Conservation (phyloP, 1,139 yeast species). For the Pichia sp. region DNA sequence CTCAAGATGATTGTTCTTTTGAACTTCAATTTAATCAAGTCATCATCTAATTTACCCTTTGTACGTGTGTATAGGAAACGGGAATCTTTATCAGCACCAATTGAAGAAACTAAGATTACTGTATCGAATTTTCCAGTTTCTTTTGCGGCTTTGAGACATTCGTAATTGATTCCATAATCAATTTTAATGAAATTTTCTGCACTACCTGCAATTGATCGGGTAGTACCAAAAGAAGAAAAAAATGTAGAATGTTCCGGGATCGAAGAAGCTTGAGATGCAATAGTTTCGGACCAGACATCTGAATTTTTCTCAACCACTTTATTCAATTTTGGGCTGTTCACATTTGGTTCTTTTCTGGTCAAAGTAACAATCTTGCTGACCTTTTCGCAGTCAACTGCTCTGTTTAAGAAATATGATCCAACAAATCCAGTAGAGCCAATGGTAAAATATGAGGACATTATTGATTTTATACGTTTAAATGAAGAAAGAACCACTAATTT, state of each 20-base stretch:
- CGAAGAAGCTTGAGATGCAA: constrained; percentile 8
- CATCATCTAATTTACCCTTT: constrained; percentile 62
- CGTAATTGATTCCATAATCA: constrained; percentile 62
- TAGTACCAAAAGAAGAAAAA: constrained; percentile 69
- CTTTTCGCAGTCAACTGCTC: constrained; percentile 8
- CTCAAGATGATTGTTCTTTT: constrained; percentile 60
- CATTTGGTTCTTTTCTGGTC: constrained; percentile 17
- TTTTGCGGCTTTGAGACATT: constrained; percentile 62
- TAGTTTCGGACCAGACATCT: constrained; percentile 17
- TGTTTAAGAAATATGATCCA: constrained; percentile 20
- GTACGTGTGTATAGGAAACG: constrained; percentile 47
- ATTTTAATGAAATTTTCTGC: constrained; percentile 55
- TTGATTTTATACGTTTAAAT: too few relatives aligned
- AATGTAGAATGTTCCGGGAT: constrained; percentile 26
- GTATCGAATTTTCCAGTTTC: constrained; percentile 51
- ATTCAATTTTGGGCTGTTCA: constrained; percentile 7
- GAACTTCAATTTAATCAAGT: constrained; percentile 47
- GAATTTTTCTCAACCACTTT: constrained; percentile 15
- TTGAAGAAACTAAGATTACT: constrained; percentile 53
- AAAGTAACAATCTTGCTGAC: constrained; percentile 15
- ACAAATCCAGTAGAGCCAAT: constrained; percentile 25
- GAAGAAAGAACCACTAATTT: too few relatives aligned
- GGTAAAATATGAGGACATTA: constrained; percentile 8
- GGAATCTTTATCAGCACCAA: constrained; percentile 49
- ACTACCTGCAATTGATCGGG: constrained; percentile 62